phyloP scores from a whole-genome alignment of 495 filamentous ascomycete genomes.

The Penicillium cinerascens region DNA sequence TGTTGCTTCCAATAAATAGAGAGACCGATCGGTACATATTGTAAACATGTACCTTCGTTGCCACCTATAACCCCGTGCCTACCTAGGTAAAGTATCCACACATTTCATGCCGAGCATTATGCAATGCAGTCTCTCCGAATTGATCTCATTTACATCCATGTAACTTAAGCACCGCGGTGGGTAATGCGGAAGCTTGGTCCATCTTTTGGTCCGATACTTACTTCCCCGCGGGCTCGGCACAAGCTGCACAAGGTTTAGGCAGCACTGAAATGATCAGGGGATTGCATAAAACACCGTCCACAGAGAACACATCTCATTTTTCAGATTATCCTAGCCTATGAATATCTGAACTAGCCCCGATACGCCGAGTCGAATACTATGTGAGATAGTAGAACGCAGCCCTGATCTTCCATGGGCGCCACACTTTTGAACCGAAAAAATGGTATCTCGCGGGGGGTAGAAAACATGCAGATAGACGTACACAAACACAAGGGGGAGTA shows the following conservation, averaged over 20 bases:
- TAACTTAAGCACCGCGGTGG: neutral
- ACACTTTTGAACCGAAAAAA: neutral
- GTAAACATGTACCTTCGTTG: too few species aligned
- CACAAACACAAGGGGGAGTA: neutral
- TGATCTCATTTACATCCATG: neutral
- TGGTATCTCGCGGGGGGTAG: conserved; percentile 2
- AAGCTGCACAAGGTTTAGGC: neutral
- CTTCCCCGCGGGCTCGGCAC: neutral
- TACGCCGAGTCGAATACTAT: neutral
- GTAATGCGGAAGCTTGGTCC: neutral
- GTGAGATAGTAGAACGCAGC: neutral
- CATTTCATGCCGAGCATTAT: too few species aligned
- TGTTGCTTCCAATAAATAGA: too few species aligned
- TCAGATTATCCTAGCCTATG: neutral
- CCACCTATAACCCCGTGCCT: too few species aligned
- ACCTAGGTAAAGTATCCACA: neutral
- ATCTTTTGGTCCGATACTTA: neutral
- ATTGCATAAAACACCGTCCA: neutral
- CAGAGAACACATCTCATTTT: neutral
- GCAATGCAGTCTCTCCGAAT: neutral
- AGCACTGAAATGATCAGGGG: neutral
- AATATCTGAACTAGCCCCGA: neutral
- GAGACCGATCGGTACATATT: too few species aligned
- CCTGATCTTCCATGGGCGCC: neutral
- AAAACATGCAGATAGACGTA: neutral